Conservation (phyloP, 2,329 filamentous ascomycete genomes). For the Boeremia lycopersici region DNA sequence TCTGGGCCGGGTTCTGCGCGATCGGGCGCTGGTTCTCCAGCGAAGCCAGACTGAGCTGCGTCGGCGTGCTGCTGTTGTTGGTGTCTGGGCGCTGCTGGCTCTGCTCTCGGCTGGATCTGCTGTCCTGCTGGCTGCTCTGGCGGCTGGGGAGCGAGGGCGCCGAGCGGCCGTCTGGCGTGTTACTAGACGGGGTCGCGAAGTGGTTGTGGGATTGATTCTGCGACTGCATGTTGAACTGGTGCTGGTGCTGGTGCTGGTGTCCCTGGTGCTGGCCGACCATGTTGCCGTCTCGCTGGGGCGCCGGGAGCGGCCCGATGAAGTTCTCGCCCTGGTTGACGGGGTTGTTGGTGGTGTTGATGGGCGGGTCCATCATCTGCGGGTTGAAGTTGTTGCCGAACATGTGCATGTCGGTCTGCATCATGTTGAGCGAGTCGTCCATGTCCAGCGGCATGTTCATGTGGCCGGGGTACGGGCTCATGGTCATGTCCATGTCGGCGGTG, state of each 20-base stretch:
- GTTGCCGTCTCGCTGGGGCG: conserved; percentile 37
- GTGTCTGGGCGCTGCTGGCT: conserved; percentile 34
- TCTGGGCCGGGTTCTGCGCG: conserved; percentile 27
- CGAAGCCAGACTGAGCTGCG: conserved; percentile 33
- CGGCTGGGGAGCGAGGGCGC: conserved; percentile 32
- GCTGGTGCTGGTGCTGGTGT: conserved; percentile 15
- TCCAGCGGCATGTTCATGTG: conserved; percentile 53
- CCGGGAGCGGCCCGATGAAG: conserved; percentile 41
- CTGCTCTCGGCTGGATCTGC: conserved; percentile 29
- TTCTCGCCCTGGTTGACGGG: conserved; percentile 23
- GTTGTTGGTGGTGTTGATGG: conserved; percentile 36
- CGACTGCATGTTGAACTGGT: neutral
- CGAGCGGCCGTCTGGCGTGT: conserved; percentile 38
- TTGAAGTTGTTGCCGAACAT: conserved; percentile 50
- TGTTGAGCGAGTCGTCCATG: conserved; percentile 46
- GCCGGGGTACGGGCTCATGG: conserved; percentile 52
- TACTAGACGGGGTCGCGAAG: conserved; percentile 33
- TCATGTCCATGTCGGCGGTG: conserved; percentile 49
- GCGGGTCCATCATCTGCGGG: conserved; percentile 49
- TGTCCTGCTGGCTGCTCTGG: conserved; percentile 31
- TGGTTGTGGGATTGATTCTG: conserved; percentile 10
- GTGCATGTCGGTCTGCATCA: conserved; percentile 46
- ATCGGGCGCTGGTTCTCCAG: conserved; percentile 35
- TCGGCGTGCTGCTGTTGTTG: conserved; percentile 21
- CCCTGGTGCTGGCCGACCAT: conserved; percentile 12